phyloP scores from a whole-genome alignment of 257 asterid genomes.

The Solanum lycopersicoides region DNA sequence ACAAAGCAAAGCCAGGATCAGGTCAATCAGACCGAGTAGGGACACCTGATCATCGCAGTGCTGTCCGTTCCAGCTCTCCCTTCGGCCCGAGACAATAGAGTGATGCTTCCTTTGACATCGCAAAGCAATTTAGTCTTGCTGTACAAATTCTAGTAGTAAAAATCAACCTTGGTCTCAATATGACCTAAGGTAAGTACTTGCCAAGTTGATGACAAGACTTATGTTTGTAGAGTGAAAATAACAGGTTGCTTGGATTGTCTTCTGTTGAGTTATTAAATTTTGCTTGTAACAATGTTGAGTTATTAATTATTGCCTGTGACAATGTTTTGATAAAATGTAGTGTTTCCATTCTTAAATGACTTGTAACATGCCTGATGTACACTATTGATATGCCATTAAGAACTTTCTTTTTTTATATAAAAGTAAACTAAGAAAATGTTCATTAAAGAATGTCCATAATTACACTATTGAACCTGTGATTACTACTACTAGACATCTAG shows the following conservation, averaged over 20 bases:
- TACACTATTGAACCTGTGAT: not conserved
- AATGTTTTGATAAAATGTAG: not conserved
- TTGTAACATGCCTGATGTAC: not conserved
- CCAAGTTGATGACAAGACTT: not conserved
- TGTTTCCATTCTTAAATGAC: not conserved
- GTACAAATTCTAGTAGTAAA: not conserved
- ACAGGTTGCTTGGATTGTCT: conserved; percentile 5
- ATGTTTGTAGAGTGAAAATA: conserved; percentile 3
- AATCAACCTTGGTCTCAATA: not conserved
- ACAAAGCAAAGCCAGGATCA: conserved; percentile 8
- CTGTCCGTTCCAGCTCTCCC: conserved; percentile 6
- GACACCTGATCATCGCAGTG: conserved; percentile 3
- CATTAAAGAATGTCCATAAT: not conserved
- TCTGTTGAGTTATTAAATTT: conserved; percentile 1
- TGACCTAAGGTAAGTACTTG: not conserved
- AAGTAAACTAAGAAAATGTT: not conserved
- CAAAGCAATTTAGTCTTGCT: not conserved
- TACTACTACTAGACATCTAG: not conserved
- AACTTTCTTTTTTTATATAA: not conserved
- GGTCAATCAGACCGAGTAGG: conserved; percentile 24
- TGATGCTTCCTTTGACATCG: not conserved
- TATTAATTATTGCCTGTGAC: not conserved
- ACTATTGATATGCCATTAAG: not conserved
- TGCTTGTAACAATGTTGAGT: conserved; percentile 1
- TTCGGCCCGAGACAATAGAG: conserved; percentile 18